Base-by-base conservation (phyloP, 2,329 filamentous ascomycete genomes). In the Teratosphaeriaceae sp. region DNA sequence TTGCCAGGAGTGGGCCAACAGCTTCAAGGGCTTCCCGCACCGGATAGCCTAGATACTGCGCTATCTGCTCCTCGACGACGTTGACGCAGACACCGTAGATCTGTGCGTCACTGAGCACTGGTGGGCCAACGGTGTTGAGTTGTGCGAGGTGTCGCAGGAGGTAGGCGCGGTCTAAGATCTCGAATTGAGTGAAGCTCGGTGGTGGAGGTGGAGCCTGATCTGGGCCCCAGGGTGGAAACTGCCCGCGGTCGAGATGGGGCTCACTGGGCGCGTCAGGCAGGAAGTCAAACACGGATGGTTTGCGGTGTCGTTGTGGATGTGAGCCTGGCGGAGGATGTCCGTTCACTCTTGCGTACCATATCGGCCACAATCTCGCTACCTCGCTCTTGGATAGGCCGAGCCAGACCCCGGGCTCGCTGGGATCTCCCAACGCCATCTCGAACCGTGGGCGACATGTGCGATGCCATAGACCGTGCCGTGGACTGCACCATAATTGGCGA, bases 11-110 rank as follows among this genome's bases (percentile, higher is more conserved):
- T 3, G 42, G 44, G 27, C 23, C 29, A 11, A 40, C 40, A 29
- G 46, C 30, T 12, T 40, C 31, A 7, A 27, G 37, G 13, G 40
- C 45, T 5, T 46, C 45, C 20, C 16, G 22, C 11, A 50, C 21
- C 11, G 49, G 43, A 13, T 26, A 15, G 6, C 42, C 44, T 3
- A 52, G 22, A 19, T 44, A 27, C 11, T 43, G 29, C 7, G 15
- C n/a, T 20, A 49, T 19, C 15, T 48, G 15, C 30, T 23, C 29
- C 12, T 29, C 30, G 9, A 41, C 23, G 9, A 46, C 42, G 30
- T 47, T 15, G 7, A 26, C 11, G 21, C 31, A 26, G 3, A 38
- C 23, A 20, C 18, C 18, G 7, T 27, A 20, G 15, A 47, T 22
- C 27, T 38, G 26, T 4, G 31, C 20, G 3, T 40, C 42, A 16